phyloP scores from a whole-genome alignment of 192 early-diverging fungal genomes.

The Rhizophagus sp. region DNA sequence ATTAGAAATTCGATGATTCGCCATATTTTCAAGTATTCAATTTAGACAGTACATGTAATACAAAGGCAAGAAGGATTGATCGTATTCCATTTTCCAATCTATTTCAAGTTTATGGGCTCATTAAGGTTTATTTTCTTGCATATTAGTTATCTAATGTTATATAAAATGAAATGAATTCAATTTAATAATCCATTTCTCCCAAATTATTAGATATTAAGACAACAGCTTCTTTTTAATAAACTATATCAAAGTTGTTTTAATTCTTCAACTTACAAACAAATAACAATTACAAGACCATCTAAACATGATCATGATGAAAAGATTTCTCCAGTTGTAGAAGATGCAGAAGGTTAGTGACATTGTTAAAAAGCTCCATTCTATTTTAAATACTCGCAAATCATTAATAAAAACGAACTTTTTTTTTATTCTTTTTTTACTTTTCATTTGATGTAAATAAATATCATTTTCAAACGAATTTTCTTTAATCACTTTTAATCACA shows the following conservation, averaged over 20 bases:
- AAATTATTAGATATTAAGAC: conserved; percentile 16
- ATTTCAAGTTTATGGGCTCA: conserved; percentile 1
- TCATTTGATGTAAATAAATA: not conserved
- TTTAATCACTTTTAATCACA: too few species aligned
- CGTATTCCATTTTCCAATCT: conserved; percentile 21
- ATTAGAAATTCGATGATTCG: conserved; percentile 23
- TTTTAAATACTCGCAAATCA: not conserved
- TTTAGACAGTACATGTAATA: not conserved
- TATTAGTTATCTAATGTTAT: not conserved
- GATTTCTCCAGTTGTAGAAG: not conserved
- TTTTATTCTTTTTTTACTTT: not conserved
- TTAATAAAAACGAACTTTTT: not conserved
- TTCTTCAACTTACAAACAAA: conserved; percentile 8
- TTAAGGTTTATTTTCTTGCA: conserved; percentile 7
- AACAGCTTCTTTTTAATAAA: conserved; percentile 27
- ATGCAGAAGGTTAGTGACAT: not conserved
- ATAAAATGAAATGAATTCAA: not conserved
- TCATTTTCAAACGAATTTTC: not conserved
- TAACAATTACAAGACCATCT: not conserved
- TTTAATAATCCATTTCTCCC: not conserved
- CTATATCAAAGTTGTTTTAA: conserved; percentile 31
- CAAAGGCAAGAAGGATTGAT: conserved; percentile 25
- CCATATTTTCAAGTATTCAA: not conserved
- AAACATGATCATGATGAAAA: not conserved
- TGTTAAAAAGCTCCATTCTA: not conserved